A percentile compares a stretch with the other conserved stretches of the same genome.
These are phyloP conservation scores for Xylariaceae sp. DNA, from an alignment of 2,329 filamentous ascomycete genomes.

Conservation along the genomic window DNA sequence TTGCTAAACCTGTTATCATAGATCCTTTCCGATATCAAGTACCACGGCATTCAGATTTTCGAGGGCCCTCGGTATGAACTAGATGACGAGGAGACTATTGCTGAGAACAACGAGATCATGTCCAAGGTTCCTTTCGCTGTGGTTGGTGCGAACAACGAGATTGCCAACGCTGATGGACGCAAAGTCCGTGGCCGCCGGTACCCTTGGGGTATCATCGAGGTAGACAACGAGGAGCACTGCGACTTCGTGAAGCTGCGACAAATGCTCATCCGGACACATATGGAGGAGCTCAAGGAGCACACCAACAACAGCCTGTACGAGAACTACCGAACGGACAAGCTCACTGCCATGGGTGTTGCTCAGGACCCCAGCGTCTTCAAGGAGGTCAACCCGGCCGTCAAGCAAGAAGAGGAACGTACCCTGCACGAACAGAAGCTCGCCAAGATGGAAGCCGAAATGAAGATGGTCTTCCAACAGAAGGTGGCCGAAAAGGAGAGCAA, in stretches of 20 bases:
- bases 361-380: conserved; percentile 99
- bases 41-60: conserved; percentile 98
- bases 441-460: conserved; percentile 99
- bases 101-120: conserved; percentile 99
- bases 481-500: conserved; percentile 99
- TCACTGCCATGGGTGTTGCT: conserved; percentile 96
- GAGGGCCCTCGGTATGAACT: conserved; percentile 98
- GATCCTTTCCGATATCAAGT: conserved; percentile 96
- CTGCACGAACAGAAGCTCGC: conserved; percentile 99
- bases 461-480: conserved; percentile 99
- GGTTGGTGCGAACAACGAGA: conserved; percentile 94
- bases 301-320: conserved; percentile 99
- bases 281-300: conserved; percentile 99
- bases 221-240: conserved; percentile 99
- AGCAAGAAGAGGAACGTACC: conserved; percentile 98
- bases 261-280: conserved; percentile 99
- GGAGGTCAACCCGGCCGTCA: conserved; percentile 99
- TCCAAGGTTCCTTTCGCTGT: conserved; percentile 99
- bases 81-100: conserved; percentile 98
- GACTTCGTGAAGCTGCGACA: conserved; percentile 99
- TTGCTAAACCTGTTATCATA: conserved; percentile 42
- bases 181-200: conserved; percentile 95
- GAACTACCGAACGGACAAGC: conserved; percentile 99
- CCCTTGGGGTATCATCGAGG: conserved; percentile 98
- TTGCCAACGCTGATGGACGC: conserved; percentile 86